These are phyloP conservation scores for Salix viminalis DNA, from an alignment of 345 rosid genomes.

Conservation along the genomic window DNA sequence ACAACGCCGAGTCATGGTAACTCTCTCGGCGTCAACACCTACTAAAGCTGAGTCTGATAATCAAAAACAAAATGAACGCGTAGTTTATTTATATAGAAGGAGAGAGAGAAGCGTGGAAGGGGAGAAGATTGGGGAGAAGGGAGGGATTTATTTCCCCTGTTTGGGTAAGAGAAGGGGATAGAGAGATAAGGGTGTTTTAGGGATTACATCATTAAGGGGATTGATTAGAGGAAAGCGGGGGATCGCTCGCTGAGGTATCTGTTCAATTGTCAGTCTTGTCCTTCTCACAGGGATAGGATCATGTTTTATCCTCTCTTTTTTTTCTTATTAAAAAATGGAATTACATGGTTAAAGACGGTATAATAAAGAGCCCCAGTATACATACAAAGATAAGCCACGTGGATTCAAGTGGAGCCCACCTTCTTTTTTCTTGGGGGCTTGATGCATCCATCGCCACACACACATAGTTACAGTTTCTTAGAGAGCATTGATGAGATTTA, in stretches of 20 bases:
- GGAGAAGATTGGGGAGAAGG: background rate
- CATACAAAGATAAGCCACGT: background rate
- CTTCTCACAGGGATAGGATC: background rate
- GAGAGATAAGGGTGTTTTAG: background rate
- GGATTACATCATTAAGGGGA: background rate
- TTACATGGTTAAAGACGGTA: no score
- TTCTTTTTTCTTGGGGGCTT: background rate
- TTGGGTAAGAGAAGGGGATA: background rate
- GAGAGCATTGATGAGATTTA: background rate
- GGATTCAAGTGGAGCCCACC: background rate
- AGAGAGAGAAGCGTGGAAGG: background rate
- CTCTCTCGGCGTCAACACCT: conserved; percentile 1
- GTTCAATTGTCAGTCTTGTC: background rate
- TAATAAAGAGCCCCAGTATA: background rate
- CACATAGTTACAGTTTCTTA: background rate
- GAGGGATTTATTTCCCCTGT: background rate
- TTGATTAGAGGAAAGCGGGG: conserved; percentile 5
- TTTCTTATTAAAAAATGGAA: background rate
- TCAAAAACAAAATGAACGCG: background rate
- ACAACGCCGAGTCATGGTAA: conserved; percentile 88
- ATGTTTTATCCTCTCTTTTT: background rate
- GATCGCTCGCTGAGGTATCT: background rate
- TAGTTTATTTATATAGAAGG: background rate
- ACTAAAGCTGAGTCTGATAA: background rate
- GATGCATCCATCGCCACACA: background rate